Evolutionary conservation across 2,329 filamentous ascomycete genomes (phyloP).

Genomic region (Aspergillus udagawae): DNA sequence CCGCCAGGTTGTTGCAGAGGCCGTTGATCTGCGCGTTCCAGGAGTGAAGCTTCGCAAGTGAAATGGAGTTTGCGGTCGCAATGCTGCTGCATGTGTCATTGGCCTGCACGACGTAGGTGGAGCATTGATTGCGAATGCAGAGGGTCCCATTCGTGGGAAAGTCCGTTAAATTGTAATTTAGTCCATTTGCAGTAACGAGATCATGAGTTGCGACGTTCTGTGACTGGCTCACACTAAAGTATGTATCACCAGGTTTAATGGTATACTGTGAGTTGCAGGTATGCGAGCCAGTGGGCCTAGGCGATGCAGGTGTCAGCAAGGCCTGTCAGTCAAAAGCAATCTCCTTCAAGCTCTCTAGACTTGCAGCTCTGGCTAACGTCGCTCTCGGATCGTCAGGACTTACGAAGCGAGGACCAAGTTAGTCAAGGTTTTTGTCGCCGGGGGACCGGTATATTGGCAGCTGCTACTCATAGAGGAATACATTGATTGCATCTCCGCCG

Average conservation of each 20-base stretch:
- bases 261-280: neutral
- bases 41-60: constrained; percentile 12
- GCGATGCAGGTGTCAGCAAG: no score
- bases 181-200: neutral
- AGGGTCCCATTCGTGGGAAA: neutral
- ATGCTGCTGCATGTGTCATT: constrained; percentile 8
- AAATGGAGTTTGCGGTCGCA: neutral
- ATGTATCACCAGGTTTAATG: neutral
- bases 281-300: no score
- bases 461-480: no score
- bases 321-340: no score
- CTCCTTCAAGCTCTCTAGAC: no score
- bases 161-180: neutral
- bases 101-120: neutral
- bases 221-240: neutral
- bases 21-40: constrained; percentile 14
- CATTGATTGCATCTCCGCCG: no score
- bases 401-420: no score
- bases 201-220: neutral
- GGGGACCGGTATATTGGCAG: no score
- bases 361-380: no score
- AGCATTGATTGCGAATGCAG: neutral
- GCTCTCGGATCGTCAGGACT: no score
- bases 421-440: no score
- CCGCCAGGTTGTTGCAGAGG: neutral